Evolutionary conservation across 2,329 filamentous ascomycete genomes (phyloP).

Genomic region (Teratosphaeriaceae sp.): DNA sequence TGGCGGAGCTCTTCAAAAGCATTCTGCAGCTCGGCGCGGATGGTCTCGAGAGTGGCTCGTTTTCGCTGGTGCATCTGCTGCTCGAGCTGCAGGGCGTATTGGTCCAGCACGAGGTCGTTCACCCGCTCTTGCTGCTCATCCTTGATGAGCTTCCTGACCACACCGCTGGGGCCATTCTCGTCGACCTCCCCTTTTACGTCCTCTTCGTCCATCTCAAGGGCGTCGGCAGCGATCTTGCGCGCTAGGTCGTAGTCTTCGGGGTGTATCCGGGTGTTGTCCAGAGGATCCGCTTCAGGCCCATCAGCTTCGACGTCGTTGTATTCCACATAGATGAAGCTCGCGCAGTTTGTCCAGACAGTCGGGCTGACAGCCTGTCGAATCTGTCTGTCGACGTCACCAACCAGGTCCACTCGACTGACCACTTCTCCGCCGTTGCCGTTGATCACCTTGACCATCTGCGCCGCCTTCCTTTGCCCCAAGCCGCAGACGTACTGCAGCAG

Average conservation of each 20-base stretch:
- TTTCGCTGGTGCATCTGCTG: conserved; percentile 90
- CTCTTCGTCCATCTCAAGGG: conserved; percentile 92
- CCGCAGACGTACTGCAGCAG: conserved; percentile 87
- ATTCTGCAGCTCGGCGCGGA: conserved; percentile 83
- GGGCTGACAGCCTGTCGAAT: conserved; percentile 67
- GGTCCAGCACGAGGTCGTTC: conserved; percentile 91
- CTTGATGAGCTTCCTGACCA: conserved; percentile 90
- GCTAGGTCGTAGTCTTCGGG: conserved; percentile 98
- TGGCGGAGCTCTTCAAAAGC: conserved; percentile 92
- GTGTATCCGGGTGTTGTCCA: conserved; percentile 95
- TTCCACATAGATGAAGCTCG: conserved; percentile 86
- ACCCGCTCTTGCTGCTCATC: conserved; percentile 92
- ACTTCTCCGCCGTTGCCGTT: conserved; percentile 85
- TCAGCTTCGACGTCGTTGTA: conserved; percentile 67
- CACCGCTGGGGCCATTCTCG: conserved; percentile 80
- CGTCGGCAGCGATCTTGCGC: conserved; percentile 97
- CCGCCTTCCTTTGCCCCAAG: conserved; percentile 85
- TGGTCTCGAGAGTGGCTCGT: conserved; percentile 91
- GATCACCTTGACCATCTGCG: conserved; percentile 78
- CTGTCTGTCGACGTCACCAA: conserved; percentile 69
- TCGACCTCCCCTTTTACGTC: conserved; percentile 93
- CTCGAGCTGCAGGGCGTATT: conserved; percentile 94
- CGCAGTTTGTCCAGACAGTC: conserved; percentile 92
- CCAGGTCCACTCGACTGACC: conserved; percentile 75
- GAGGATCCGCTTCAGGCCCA: conserved; percentile 68